Conservation (phyloP, 1,139 yeast species). For the Yamadazyma jaroonii region DNA sequence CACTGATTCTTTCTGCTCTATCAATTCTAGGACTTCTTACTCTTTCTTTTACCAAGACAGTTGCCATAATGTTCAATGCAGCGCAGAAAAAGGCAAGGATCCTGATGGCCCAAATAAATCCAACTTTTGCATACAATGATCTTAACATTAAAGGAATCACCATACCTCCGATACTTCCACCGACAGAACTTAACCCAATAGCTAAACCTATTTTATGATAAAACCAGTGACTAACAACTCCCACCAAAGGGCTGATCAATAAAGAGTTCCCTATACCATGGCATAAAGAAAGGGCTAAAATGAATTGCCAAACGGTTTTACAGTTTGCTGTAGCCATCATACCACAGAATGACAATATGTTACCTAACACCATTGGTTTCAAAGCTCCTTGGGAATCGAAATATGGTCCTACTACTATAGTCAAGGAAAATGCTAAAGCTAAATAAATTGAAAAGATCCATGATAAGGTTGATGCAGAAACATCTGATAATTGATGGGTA, state of each 20-base stretch:
- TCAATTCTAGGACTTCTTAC: slow-evolving; percentile 13
- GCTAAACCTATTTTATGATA: slow-evolving; percentile 50
- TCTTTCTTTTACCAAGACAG: slow-evolving; percentile 48
- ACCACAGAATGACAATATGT: slow-evolving; percentile 43
- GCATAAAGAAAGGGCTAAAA: slow-evolving; percentile 45
- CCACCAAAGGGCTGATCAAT: slow-evolving; percentile 54
- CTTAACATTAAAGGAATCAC: slow-evolving; percentile 59
- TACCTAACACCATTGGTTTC: slow-evolving; percentile 42
- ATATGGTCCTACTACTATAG: slow-evolving; percentile 43
- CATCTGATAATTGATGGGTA: slow-evolving; percentile 46
- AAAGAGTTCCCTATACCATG: slow-evolving; percentile 58
- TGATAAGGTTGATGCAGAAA: slow-evolving; percentile 48
- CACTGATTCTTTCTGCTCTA: not conserved
- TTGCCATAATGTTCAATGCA: slow-evolving; percentile 37
- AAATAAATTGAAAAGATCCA: slow-evolving; percentile 69
- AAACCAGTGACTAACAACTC: slow-evolving; percentile 62
- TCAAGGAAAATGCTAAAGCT: slow-evolving; percentile 55
- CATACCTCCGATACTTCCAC: slow-evolving; percentile 65
- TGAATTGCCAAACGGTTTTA: slow-evolving; percentile 50
- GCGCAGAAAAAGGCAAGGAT: slow-evolving; percentile 49
- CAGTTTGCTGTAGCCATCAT: slow-evolving; percentile 52
- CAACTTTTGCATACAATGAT: slow-evolving; percentile 48
- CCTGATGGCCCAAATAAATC: slow-evolving; percentile 63
- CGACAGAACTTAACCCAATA: slow-evolving; percentile 56
- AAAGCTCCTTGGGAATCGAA: slow-evolving; percentile 52